Percentiles rank a stretch among this genome's conserved stretches.
Conservation (phyloP, 768 basidiomycete genomes). For the Psilocybe sp. region DNA sequence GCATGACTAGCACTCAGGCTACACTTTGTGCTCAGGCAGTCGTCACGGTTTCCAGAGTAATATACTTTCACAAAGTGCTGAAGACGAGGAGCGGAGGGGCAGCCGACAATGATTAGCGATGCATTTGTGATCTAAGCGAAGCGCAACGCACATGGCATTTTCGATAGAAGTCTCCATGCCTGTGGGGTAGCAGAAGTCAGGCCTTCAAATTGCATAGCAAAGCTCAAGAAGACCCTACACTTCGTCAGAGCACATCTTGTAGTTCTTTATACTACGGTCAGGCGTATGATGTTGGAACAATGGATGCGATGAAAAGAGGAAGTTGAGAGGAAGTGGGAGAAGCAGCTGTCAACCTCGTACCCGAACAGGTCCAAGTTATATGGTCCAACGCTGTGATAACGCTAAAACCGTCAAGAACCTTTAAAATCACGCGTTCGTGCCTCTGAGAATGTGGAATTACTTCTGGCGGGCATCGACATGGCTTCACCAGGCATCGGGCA, state of each 20-base stretch:
- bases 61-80: constrained; percentile 67
- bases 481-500: no score
- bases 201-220: not conserved
- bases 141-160: constrained; percentile 35
- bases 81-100: not conserved
- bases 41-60: constrained; percentile 55
- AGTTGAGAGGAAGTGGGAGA: no score
- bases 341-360: no score
- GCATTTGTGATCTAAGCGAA: constrained; percentile 3
- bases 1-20: constrained; percentile 52
- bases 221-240: constrained; percentile 33
- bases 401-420: no score
- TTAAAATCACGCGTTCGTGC: no score
- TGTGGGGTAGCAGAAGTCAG: constrained; percentile 16
- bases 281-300: no score
- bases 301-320: constrained; percentile 9
- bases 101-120: constrained; percentile 1
- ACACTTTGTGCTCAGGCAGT: constrained; percentile 53
- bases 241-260: constrained; percentile 52
- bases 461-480: no score
- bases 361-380: no score
- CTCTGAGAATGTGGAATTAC: no score
- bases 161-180: constrained; percentile 42
- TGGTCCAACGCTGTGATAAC: no score
- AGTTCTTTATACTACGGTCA: no score